These are phyloP conservation scores for Fonsecaea pedrosoi DNA, from an alignment of 2,329 filamentous ascomycete species.

Conservation along the genomic window DNA sequence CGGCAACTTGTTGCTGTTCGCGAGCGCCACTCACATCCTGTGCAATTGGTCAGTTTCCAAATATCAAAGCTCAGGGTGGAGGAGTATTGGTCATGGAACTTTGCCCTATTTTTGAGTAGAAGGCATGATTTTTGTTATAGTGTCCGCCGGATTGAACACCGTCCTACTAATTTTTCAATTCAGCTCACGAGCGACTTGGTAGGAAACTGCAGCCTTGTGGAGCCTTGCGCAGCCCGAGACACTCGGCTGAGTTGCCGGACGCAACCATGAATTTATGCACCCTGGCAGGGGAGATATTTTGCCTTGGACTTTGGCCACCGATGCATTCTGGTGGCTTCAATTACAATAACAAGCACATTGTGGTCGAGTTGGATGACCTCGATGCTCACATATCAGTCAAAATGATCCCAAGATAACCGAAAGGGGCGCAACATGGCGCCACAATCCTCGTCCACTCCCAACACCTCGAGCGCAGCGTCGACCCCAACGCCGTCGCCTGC, in stretches of 20 bases:
- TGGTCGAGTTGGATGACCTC: not conserved
- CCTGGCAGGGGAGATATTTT: not conserved
- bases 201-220: not conserved
- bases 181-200: not conserved
- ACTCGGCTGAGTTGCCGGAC: not conserved
- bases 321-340: not conserved
- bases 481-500: conserved; percentile 37
- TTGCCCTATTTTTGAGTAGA: no score
- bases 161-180: no score
- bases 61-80: no score
- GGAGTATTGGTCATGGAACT: no score
- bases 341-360: not conserved
- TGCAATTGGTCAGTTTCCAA: no score
- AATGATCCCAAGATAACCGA: conserved; percentile 35
- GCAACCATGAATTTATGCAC: not conserved
- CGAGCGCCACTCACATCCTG: no score
- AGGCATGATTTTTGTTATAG: no score
- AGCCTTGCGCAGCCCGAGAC: not conserved
- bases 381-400: conserved; percentile 4
- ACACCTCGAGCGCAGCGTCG: conserved; percentile 31
- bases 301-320: not conserved
- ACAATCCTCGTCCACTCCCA: conserved; percentile 28
- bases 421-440: conserved; percentile 39
- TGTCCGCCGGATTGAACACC: no score
- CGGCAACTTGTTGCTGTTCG: no score